phyloP scores from a whole-genome alignment of 2,329 filamentous ascomycete genomes.

The Colletotrichum costaricense region DNA sequence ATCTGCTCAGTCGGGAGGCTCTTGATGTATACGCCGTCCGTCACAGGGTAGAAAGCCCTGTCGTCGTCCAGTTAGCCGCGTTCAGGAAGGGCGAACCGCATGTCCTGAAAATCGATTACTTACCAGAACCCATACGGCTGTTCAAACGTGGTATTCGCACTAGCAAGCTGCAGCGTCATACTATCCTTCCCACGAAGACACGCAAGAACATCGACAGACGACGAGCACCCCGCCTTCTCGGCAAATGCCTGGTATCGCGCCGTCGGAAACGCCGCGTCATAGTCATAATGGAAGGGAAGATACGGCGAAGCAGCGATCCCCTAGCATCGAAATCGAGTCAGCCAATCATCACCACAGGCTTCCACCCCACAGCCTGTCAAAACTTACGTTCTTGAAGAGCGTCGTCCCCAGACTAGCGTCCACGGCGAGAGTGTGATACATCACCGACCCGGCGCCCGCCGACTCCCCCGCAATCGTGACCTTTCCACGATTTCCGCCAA shows the following conservation, averaged over 20 bases:
- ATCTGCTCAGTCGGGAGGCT: constrained; percentile 45
- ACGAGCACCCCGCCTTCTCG: constrained; percentile 51
- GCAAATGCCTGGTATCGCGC: constrained; percentile 33
- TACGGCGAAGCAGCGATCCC: constrained; percentile 28
- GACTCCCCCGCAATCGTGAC: constrained; percentile 64
- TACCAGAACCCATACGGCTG: constrained; percentile 39
- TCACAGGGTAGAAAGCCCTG: constrained; percentile 46
- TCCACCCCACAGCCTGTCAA: accelerated
- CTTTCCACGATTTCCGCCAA: constrained; percentile 60
- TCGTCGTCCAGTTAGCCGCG: not conserved
- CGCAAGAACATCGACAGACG: constrained; percentile 38
- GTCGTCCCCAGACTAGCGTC: constrained; percentile 50
- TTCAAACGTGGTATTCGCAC: constrained; percentile 36
- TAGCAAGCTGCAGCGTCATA: constrained; percentile 41
- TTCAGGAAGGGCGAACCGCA: not conserved
- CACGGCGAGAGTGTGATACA: constrained; percentile 58
- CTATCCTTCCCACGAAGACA: constrained; percentile 44
- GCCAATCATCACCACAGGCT: too few relatives aligned
- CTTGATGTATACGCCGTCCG: constrained; percentile 46
- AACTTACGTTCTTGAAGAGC: constrained; percentile 51
- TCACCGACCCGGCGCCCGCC: constrained; percentile 62
- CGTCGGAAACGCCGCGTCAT: constrained; percentile 5
- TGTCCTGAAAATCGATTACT: not conserved
- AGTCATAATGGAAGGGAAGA: constrained; percentile 22
- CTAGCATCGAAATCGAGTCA: too few relatives aligned